Evolutionary conservation across 441 rosid genomes (phyloP).

Genomic region (Gossypium davidsonii): DNA sequence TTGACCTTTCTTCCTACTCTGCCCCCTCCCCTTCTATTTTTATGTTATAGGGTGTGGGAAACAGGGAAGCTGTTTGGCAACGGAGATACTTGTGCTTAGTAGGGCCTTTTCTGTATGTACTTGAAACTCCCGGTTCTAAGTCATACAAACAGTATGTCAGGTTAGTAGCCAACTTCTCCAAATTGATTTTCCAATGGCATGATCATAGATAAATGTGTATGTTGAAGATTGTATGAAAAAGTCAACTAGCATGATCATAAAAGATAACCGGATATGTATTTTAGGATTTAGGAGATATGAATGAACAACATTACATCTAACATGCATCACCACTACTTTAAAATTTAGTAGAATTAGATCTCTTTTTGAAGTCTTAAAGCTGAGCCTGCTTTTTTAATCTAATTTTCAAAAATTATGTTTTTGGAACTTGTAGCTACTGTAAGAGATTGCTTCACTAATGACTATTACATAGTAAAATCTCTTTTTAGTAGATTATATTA

Average conservation of each 20-base stretch:
- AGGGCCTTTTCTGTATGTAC: constrained; percentile 81
- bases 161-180: constrained; percentile 33
- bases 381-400: neutral
- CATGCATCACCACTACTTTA: neutral
- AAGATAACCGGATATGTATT: neutral
- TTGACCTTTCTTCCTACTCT: neutral
- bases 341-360: neutral
- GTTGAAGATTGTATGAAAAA: neutral
- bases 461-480: neutral
- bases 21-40: constrained; percentile 6
- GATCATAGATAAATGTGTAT: neutral
- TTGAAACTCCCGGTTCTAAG: constrained; percentile 68
- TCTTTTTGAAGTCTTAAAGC: neutral
- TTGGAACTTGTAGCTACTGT: neutral
- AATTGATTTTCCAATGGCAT: constrained; percentile 12
- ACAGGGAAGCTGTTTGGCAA: constrained; percentile 96
- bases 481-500: neutral
- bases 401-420: neutral
- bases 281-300: constrained; percentile 3
- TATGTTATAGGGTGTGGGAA: constrained; percentile 65
- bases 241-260: constrained; percentile 1
- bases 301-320: neutral
- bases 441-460: neutral
- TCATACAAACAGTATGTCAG: constrained; percentile 89
- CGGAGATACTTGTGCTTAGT: constrained; percentile 78